Evolutionary conservation across 257 asterid species (phyloP).

Genomic region (Solanum pennellii): DNA sequence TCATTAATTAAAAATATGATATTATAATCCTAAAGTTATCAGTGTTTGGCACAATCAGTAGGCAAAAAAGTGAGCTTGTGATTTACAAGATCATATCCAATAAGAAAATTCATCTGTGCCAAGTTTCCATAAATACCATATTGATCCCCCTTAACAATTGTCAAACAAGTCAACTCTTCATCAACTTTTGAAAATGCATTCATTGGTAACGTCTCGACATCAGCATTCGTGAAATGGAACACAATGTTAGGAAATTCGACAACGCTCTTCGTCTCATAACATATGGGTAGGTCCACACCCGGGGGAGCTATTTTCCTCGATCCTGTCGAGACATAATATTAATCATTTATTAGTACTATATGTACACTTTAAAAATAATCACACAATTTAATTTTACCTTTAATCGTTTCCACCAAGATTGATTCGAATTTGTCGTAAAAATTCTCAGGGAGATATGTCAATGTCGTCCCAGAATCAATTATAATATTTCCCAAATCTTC

Average conservation of each 20-base stretch:
- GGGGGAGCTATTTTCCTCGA: background rate
- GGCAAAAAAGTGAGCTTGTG: conserved; percentile 16
- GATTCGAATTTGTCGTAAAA: conserved; percentile 16
- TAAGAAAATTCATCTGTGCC: conserved; percentile 24
- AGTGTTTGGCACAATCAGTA: conserved; percentile 27
- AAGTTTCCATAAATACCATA: conserved; percentile 36
- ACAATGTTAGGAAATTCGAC: conserved; percentile 13
- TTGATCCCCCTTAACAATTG: background rate
- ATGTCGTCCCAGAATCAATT: conserved; percentile 54
- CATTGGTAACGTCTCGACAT: conserved; percentile 16
- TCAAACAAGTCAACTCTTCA: conserved; percentile 25
- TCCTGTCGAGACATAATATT: background rate
- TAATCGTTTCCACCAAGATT: background rate
- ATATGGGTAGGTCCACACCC: background rate
- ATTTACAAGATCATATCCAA: conserved; percentile 45
- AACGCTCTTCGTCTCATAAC: background rate
- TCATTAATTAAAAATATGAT: background rate
- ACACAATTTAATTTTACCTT: background rate
- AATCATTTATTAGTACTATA: too few relatives aligned
- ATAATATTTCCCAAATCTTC: conserved; percentile 25
- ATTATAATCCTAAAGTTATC: background rate
- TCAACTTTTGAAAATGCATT: conserved; percentile 25
- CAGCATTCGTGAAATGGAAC: conserved; percentile 35
- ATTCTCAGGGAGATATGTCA: conserved; percentile 21
- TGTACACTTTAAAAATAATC: background rate